Base-by-base conservation (phyloP, 2,329 filamentous ascomycete species). In the Alternaria arborescens region DNA sequence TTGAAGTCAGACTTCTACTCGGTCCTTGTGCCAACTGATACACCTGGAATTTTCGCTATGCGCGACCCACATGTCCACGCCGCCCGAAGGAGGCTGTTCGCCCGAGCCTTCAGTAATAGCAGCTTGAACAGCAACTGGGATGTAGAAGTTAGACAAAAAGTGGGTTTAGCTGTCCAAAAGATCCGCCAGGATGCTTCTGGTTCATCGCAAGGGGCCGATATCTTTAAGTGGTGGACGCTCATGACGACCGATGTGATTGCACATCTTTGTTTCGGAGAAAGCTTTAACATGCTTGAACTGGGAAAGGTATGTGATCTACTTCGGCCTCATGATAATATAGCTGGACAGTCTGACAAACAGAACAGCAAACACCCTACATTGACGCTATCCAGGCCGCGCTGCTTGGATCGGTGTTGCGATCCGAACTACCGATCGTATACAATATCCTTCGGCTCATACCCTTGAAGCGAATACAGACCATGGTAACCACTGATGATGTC, bases 201-300 rank as follows among this genome's bases (percentile, higher is more conserved):
- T 20, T n/a, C 51, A 3, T n/a, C 58, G 58, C 2, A 72, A 73
- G 28, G 66, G 48, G 16, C 55, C 12, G 79, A 82, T 51, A 47
- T 74, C 5, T 55, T 80, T 47, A 77, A 79, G 52, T 72, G 78
- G 78, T 77, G 71, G 70, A 79, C 77, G 14, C 73, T 80, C 12
- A 75, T 81, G 70, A 75, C 79, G 8, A 74, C 75, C 0, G 80
- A 82, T 65, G 72, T 81, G 8, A 75, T 74, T 20, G 72, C 73
- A 2, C 68, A 78, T 48, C 60, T 82, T 5, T 73, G 74, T 40
- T 81, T 81, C 60, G 80, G 80, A 16, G 76, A 80, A 42, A 71
- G 67, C 2, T 80, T 82, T 55, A 65, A 72, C 6, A 80, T 79
- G 69, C 61, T 82, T 10, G 74, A 80, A 46, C 62, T 61, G 8